phyloP scores from a whole-genome alignment of 192 early-diverging fungal species.

The Phlyctochytrium arcticum region DNA sequence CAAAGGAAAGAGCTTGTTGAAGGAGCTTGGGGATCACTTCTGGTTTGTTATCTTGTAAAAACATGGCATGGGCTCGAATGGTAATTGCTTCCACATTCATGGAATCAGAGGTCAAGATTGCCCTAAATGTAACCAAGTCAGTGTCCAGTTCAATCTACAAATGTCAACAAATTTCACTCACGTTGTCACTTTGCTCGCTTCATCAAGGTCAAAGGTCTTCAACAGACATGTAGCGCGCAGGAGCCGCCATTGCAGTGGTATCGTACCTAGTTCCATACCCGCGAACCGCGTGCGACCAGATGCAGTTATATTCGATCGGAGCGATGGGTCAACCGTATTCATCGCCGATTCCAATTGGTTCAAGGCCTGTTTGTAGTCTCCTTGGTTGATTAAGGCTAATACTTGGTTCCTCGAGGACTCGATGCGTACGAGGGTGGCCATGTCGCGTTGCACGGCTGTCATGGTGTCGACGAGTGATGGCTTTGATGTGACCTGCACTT shows the following conservation, averaged over 20 bases:
- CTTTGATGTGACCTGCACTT: constrained; percentile 27
- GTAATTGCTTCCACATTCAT: constrained; percentile 69
- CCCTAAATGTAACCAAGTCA: constrained; percentile 28
- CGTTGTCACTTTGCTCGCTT: constrained; percentile 58
- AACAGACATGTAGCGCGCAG: constrained; percentile 63
- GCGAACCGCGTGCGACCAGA: background rate
- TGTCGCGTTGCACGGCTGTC: background rate
- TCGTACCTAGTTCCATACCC: constrained; percentile 29
- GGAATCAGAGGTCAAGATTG: constrained; percentile 54
- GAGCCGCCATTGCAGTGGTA: constrained; percentile 55
- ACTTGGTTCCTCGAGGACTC: constrained; percentile 14
- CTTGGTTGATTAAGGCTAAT: background rate
- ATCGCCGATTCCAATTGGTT: constrained; percentile 40
- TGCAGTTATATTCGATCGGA: constrained; percentile 2
- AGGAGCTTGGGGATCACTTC: constrained; percentile 32
- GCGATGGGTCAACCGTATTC: constrained; percentile 34
- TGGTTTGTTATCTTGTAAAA: constrained; percentile 56
- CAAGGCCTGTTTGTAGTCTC: constrained; percentile 20
- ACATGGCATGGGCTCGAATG: constrained; percentile 63
- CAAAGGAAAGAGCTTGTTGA: constrained; percentile 62
- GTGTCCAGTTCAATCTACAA: background rate
- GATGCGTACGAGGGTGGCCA: constrained; percentile 11
- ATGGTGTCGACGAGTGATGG: background rate
- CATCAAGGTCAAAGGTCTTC: constrained; percentile 55
- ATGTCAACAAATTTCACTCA: too few species aligned